Percentiles rank a stretch among this genome's conserved stretches.
Evolutionary conservation across 257 asterid species (phyloP).

Genomic region (Plantago elongata): DNA sequence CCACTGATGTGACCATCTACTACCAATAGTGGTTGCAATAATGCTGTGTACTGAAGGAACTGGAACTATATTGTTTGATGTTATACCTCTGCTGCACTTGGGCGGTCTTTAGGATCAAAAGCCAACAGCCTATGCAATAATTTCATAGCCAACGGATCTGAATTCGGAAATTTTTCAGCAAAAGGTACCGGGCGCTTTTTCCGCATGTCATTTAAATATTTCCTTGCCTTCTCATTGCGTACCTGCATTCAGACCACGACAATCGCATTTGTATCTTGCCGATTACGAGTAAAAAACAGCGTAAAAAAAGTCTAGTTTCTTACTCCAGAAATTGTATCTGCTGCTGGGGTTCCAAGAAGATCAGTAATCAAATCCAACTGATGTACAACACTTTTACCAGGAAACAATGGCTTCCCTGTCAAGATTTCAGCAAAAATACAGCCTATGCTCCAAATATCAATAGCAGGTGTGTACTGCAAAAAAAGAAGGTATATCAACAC

Average conservation of each 20-base stretch:
- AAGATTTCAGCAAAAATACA: slow-evolving; percentile 86
- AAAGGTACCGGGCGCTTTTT: slow-evolving; percentile 59
- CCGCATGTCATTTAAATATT: slow-evolving; percentile 69
- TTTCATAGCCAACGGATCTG: slow-evolving; percentile 68
- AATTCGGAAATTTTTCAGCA: slow-evolving; percentile 55
- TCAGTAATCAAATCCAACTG: slow-evolving; percentile 87
- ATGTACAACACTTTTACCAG: slow-evolving; percentile 90
- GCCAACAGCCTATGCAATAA: slow-evolving; percentile 70
- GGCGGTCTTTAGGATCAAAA: slow-evolving; percentile 90
- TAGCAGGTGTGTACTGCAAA: slow-evolving; percentile 94
- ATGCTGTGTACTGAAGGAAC: not conserved
- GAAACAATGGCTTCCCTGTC: slow-evolving; percentile 86
- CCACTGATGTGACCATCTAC: too few relatives aligned
- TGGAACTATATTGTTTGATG: not conserved
- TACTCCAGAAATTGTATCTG: slow-evolving; percentile 77
- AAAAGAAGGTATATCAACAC: slow-evolving; percentile 9
- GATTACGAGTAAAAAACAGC: slow-evolving; percentile 12
- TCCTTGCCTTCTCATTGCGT: slow-evolving; percentile 92
- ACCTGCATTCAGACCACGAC: slow-evolving; percentile 48
- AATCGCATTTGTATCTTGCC: slow-evolving; percentile 13
- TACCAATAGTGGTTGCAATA: too few relatives aligned
- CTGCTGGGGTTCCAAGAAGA: slow-evolving; percentile 83
- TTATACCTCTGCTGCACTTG: slow-evolving; percentile 81
- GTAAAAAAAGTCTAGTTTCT: slow-evolving; percentile 1
- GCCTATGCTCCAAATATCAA: slow-evolving; percentile 88